A percentile compares a stretch with the other conserved stretches of the same genome.
Conservation (phyloP, 768 basidiomycete genomes). For the Holtermannia corniformis region DNA sequence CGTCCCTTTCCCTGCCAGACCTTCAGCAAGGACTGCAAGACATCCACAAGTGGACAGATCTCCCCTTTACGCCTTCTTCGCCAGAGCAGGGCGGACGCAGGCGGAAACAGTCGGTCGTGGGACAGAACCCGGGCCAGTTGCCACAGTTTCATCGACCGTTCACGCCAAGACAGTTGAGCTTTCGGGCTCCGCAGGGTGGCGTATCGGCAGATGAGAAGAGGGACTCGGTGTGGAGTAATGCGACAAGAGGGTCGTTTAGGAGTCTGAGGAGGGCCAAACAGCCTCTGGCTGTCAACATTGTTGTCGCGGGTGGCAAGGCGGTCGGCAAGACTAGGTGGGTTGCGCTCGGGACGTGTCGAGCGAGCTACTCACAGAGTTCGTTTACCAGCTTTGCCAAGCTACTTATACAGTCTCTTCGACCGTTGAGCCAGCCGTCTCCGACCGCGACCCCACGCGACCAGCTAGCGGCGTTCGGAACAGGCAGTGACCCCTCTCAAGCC, state of each 20-base stretch:
- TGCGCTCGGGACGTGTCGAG: background rate
- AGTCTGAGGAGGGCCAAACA: slow-evolving; percentile 8
- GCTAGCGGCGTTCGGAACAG: background rate
- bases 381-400: slow-evolving; percentile 21
- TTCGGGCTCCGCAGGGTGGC: background rate
- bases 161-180: slow-evolving; percentile 15
- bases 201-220: background rate
- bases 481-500: background rate
- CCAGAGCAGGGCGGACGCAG: background rate
- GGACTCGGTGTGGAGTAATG: background rate
- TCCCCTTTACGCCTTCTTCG: background rate
- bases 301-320: slow-evolving; percentile 27
- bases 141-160: slow-evolving; percentile 27
- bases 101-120: background rate
- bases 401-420: background rate
- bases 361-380: background rate
- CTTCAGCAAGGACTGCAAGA: slow-evolving; percentile 25
- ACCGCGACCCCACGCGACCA: background rate
- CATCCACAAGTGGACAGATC: slow-evolving; percentile 2
- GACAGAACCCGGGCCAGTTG: background rate
- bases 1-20: slow-evolving; percentile 30
- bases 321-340: slow-evolving; percentile 34
- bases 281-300: slow-evolving; percentile 20
- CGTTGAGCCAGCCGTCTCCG: too few relatives aligned
- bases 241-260: background rate